A percentile compares a stretch with the other conserved stretches of the same genome.
Conservation (phyloP, 257 asterid species). For the Echites panduratus region DNA sequence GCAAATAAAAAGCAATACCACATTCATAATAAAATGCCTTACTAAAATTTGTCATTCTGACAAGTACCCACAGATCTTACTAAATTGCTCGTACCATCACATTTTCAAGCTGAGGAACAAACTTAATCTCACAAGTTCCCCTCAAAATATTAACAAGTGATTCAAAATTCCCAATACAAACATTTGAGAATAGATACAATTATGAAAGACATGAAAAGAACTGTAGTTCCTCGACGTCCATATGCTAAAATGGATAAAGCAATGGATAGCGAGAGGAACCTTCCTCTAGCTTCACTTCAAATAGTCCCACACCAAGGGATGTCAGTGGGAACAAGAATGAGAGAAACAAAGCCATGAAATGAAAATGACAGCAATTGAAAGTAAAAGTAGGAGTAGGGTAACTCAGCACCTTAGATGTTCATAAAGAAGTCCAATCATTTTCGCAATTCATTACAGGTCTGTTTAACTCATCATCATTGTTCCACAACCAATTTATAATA, state of each 20-base stretch:
- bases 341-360: constrained; percentile 12
- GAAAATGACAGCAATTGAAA: not conserved
- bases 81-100: not conserved
- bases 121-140: no score
- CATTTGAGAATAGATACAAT: not conserved
- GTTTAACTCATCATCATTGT: constrained; percentile 29
- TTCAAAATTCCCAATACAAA: no score
- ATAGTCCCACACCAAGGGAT: constrained; percentile 1
- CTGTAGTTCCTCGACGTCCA: constrained; percentile 28
- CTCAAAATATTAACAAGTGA: no score
- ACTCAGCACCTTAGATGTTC: constrained; percentile 55
- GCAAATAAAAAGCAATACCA: no score
- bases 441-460: constrained; percentile 50
- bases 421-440: constrained; percentile 28
- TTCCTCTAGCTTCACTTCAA: constrained; percentile 18
- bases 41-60: not conserved
- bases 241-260: constrained; percentile 2
- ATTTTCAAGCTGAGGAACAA: not conserved
- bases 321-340: constrained; percentile 4
- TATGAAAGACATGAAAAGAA: not conserved
- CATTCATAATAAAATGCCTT: not conserved
- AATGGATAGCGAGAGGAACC: constrained; percentile 35
- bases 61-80: not conserved
- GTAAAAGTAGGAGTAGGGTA: not conserved
- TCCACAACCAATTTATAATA: not conserved